Base-by-base conservation (phyloP, 2,329 filamentous ascomycete genomes). In the Clarireedia homoeocarpa region DNA sequence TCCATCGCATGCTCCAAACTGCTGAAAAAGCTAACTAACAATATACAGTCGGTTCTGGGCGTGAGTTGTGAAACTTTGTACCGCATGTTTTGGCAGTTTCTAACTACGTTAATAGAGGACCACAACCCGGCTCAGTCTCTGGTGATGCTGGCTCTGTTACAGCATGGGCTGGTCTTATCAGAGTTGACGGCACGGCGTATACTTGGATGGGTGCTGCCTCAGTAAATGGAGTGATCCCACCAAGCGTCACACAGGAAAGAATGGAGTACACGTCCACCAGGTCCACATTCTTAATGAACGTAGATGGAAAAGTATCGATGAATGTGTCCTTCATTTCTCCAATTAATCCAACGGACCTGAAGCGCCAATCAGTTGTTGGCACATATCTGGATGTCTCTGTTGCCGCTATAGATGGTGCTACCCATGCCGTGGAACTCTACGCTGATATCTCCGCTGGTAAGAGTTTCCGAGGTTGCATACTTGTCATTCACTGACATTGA, bases 201-300 rank as follows among this genome's bases (percentile, higher is more conserved):
- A 84, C 80, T 55, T 89, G 85, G 85, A 81, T 89, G 80, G 86
- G 86, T 2, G 73, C 72, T 12, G 78, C 77, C 2, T n/a, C 48
- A 4, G 45, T 66, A 3, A 61, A 64, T 46, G 67, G 74, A 0
- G 75, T 75, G 4, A 62, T 71, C 1, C 72, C 74, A 1, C 70
- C 73, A 2, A 70, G 73, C 6, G 84, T 80, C 9, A 77, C 79
- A 23, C 86, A 91, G 67, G 78, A 76, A 1, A 75, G 78, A 1
- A 83, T 83, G 66, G 78, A 84, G 59, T 91, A 89, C 68, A 89
- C 87, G 0, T 85, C 86, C 0, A 88, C 85, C 5, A 78, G 77
- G 66, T 89, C 84, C 60, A 81, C 80, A 30, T 91, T 90, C 68
- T 82, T 78, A 12, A 82, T 89, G 73, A 77, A 82, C 59, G 82